Base-by-base conservation (phyloP, 129 eudicot genomes). In the Ambrosia trifida region DNA sequence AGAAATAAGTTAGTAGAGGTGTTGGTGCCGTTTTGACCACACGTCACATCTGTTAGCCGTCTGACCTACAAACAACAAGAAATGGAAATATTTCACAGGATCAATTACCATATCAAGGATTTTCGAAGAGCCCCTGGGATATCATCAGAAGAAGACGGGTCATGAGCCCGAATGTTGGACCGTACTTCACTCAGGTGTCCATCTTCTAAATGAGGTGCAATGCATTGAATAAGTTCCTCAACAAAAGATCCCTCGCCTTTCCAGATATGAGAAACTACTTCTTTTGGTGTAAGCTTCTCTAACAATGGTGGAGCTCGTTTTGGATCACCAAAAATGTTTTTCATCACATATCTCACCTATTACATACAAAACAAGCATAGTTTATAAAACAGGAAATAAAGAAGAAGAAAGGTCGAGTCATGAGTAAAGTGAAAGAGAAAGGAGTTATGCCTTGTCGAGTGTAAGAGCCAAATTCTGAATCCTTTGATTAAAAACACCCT, bases 401-500 rank as follows among this genome's bases (percentile, higher is more conserved):
- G 24, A 70, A 31, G 31, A 46, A 33, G 53, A 38, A 13, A 67
- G 17, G 33, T 11, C 17, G 53, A 69, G 18, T 13, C 59, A 46
- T 13, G 64, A 45, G 71, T 18, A 10, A 43, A 10, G 13, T 68
- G 52, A 43, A 11, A 17, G 52, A 47, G 46, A 60, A 49, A 20
- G 19, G 33, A 31, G 36, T 68, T 74, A 31, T 58, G 90, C 99
- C 99, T 95, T 95, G 77, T 95, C 97, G 18, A 95, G 77, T 12
- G 99, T 95, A 64, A 95, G 97, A 79, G 99, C 99, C 84, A 95
- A 80, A 86, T 95, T 95, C 76, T 90, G 97, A 72, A 95, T 94
- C 80, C 97, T 83, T 77, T 95, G 99, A 65, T 86, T 88, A 80
- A 87, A 95, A 18, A 95, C 99, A 64, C 99, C 99, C 82, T 95